phyloP scores from a whole-genome alignment of 176 grass and related monocot species.

The Rhipidocladum racemiflorum region DNA sequence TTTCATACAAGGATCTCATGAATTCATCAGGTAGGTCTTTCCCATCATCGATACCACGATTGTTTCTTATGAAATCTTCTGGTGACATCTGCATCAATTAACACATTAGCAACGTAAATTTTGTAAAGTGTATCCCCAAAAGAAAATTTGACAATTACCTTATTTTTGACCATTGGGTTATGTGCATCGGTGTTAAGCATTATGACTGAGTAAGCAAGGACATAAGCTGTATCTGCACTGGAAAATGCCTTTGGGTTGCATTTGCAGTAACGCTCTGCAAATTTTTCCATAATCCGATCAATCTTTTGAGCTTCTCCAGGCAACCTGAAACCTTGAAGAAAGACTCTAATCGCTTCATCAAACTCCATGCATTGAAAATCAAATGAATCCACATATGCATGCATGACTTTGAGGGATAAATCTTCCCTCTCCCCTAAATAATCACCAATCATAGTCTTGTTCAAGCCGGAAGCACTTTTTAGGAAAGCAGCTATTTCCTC shows the following conservation, averaged over 20 bases:
- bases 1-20: constrained; percentile 96
- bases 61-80: constrained; percentile 99
- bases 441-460: constrained; percentile 96
- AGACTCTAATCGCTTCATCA: constrained; percentile 90
- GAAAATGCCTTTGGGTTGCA: constrained; percentile 93
- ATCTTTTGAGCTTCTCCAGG: constrained; percentile 99
- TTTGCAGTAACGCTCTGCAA: constrained; percentile 92
- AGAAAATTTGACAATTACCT: constrained; percentile 54
- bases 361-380: constrained; percentile 91
- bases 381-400: constrained; percentile 97
- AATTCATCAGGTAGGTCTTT: constrained; percentile 96
- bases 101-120: constrained; percentile 18
- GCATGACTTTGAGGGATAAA: constrained; percentile 92
- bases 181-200: constrained; percentile 97
- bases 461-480: constrained; percentile 84
- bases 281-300: constrained; percentile 96
- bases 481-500: constrained; percentile 91
- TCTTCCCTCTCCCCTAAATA: constrained; percentile 99
- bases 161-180: constrained; percentile 97
- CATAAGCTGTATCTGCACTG: constrained; percentile 98
- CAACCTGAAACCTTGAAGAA: constrained; percentile 89
- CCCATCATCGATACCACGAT: constrained; percentile 92
- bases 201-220: constrained; percentile 99
- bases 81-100: constrained; percentile 83
- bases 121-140: constrained; percentile 2